Evolutionary conservation across 768 basidiomycete genomes (phyloP), one percentile per base, ranked within the genome.

Genomic region (Mycena polygramma): DNA sequence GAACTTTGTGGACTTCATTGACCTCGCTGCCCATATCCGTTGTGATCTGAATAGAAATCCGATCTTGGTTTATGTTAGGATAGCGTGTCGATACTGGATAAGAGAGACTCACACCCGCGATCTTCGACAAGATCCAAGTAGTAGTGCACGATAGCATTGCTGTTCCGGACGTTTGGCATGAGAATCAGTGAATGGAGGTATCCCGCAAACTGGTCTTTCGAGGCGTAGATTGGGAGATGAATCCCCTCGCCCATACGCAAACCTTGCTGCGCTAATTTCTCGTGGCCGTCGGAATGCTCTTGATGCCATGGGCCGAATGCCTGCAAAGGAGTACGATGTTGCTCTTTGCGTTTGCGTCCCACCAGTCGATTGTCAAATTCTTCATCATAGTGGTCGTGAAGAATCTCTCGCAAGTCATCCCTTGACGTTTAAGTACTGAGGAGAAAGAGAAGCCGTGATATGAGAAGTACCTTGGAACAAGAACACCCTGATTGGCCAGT

Each of bases 211-310:
- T 64, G 63, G 19, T 57, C 54, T 22, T 64, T 64, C 2, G 53
- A 55, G 1, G 63, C 63, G 20, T 64, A 64, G 17, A 64, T 64
- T 7, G 63, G 63, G n/a, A 54, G 62, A 54, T 65, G 63, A 20
- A 65, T 65, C 10, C 63, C 55, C 4, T 22, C 41, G 3, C 63
- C 43, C 41, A 64, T 64, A 0, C 54, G 26, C 13, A 64, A 46
- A 9, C 63, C 63, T 41, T 65, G 63, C 46, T 65, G 20, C 2
- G 63, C 54, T 1, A 65, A 19, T 9, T 65, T 65, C 17, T 65
- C 63, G 54, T 65, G 63, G 4, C 63, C 54, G 9, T 65, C 63
- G 1, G 63, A 65, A 45, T 65, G 63, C 37, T 65, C 63, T 19
- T 57, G 63, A n/a, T 65, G 63, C 54, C 55, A 65, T 2, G 55